Base-by-base conservation (phyloP, 306 rosid genomes). In the Vigna mungo region DNA sequence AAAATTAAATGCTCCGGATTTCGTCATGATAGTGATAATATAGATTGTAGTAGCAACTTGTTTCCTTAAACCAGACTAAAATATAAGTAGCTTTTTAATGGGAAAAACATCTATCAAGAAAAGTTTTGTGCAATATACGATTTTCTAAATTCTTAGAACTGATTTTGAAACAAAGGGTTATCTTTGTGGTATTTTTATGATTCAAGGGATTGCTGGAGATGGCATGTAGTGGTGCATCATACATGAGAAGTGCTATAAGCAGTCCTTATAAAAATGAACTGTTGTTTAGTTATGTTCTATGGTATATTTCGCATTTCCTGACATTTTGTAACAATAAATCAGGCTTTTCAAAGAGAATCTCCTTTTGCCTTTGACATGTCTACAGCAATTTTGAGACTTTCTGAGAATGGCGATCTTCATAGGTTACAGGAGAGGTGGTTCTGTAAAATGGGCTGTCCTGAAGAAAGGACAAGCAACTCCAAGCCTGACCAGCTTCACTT, bases 331-430 rank as follows among this genome's bases (percentile, higher is more conserved):
- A 79, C 75, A 56, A 49, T 9, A 37, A 60, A 46, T 48, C 82
- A 95, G 98, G 98, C 97, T 34, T 95, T 95, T 77, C 91, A 78
- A 81, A 88, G 89, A 79, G 98, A 84, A 9, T 95, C 97, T 74
- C 97, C 97, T 48, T 89, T 95, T 18, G 93, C 97, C 46, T 68
- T 89, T 74, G 98, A 95, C 89, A 92, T 95, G 72, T 90, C 98
- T 4, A 89, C 96, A 0, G 98, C 98, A 36, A 90, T 95, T 81
- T 73, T 95, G 88, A 92, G 87, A 80, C 96, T 95, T 18, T 78
- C 91, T 0, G 98, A 95, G 88, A 85, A 23, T 34, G 98, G 98
- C 53, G 84, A 85, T 73, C 98, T 95, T 77, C 93, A 41, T 84
- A 90, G 81, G 88, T 83, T 95, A 73, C 92, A 53, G 5, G 73